Evolutionary conservation across 768 basidiomycete genomes (phyloP).

Genomic region (Phanerochaete carnosa): DNA sequence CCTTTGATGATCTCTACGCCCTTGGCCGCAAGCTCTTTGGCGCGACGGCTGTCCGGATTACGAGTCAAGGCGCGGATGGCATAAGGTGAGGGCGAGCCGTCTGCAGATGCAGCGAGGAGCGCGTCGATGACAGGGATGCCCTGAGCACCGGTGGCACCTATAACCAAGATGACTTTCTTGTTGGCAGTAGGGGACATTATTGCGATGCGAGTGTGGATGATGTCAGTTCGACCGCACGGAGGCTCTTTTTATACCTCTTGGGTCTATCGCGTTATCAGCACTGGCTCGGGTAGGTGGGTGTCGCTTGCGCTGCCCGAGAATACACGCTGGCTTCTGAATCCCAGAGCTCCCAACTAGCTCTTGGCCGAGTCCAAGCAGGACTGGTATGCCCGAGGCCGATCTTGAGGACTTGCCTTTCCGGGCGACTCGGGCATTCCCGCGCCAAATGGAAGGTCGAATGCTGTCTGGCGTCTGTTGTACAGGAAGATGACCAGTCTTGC

Average conservation of each 20-base stretch:
- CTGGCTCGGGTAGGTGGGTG: neutral
- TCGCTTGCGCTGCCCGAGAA: neutral
- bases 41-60: conserved; percentile 28
- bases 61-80: conserved; percentile 38
- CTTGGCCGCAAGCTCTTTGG: conserved; percentile 30
- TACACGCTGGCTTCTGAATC: too few relatives aligned
- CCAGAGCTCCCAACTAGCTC: too few relatives aligned
- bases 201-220: neutral
- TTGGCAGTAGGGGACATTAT: neutral
- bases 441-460: too few relatives aligned
- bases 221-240: neutral
- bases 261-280: neutral
- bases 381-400: too few relatives aligned
- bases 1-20: conserved; percentile 37
- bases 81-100: conserved; percentile 38
- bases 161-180: conserved; percentile 37
- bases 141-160: conserved; percentile 43
- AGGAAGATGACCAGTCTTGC: too few relatives aligned
- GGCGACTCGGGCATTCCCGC: too few relatives aligned
- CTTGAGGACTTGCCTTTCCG: too few relatives aligned
- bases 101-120: conserved; percentile 29
- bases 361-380: too few relatives aligned
- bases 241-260: neutral
- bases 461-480: too few relatives aligned
- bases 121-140: conserved; percentile 35